Evolutionary conservation across 2,329 filamentous ascomycete species (phyloP), one percentile per base, ranked within the genome.

Genomic region (Onygenales sp.): DNA sequence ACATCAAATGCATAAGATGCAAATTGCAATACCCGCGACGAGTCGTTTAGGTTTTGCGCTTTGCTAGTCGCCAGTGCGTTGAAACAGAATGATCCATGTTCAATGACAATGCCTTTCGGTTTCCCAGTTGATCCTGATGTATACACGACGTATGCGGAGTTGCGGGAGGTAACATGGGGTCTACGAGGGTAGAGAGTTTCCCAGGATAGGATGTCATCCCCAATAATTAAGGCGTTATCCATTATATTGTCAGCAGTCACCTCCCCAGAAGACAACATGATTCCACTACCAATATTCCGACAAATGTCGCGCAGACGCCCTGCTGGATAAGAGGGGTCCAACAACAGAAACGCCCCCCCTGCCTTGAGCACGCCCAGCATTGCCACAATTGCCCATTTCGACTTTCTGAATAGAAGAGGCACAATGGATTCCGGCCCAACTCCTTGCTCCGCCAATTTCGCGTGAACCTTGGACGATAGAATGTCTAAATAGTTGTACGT

Each of bases 61-160:
- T 68, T 61, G 0, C 72, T 75, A 55, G 81, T 77, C 0, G 71
- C 70, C 1, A 71, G 57, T 48, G 77, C 74, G 0, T 73, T 70
- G 0, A 78, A 77, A 1, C 78, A 75, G 1, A 83, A 70, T 0
- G 78, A 74, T 0, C 67, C 67, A 58, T 85, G 82, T 3, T 76
- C 77, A 57, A 83, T 80, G 46, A 80, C 75, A 17, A 82, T 74
- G 2, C 80, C 81, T 54, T 78, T 78, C 0, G 77, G 76, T 40
- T 70, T 71, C 46, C 73, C 74, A 1, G 76, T 74, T 1, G 76
- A 76, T 0, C 76, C 75, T 3, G 74, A 74, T 2, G 74, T 76
- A 55, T 83, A 79, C 6, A 84, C 71, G 1, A 80, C 71, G 61
- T 80, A 85, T 0, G 80, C 80, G 11, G 44, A 49, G 32, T 54